Conservation (phyloP, 345 rosid species). For the Orychophragmus violaceus region DNA sequence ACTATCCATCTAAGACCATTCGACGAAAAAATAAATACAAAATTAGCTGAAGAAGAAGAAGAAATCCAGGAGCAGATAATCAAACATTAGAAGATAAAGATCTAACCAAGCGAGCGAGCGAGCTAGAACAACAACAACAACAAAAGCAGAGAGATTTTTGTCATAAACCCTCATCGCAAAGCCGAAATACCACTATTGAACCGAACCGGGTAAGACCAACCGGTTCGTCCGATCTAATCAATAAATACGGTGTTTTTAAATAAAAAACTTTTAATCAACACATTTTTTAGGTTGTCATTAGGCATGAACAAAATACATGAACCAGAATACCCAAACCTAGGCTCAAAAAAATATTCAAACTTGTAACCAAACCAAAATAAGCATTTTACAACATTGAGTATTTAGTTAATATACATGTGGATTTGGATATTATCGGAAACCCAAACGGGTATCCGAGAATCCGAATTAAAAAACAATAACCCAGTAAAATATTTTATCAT, state of each 20-base stretch:
- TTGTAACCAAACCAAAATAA: too few relatives aligned
- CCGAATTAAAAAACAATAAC: too few relatives aligned
- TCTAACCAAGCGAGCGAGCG: background rate
- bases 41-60: background rate
- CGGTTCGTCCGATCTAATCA: background rate
- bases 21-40: background rate
- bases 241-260: too few relatives aligned
- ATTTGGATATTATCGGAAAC: too few relatives aligned
- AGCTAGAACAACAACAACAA: background rate
- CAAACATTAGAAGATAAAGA: background rate
- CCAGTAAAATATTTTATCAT: too few relatives aligned
- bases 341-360: too few relatives aligned
- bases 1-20: conserved; percentile 9
- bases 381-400: too few relatives aligned
- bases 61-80: background rate
- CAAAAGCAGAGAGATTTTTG: background rate
- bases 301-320: too few relatives aligned
- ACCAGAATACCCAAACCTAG: too few relatives aligned
- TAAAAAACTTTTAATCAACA: background rate
- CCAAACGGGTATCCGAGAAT: too few relatives aligned
- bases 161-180: background rate
- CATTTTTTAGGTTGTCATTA: background rate
- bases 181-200: background rate
- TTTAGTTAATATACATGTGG: too few relatives aligned
- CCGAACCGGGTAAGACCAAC: background rate